Conservation (phyloP, 2,329 filamentous ascomycete species). For the Colletotrichum gigasporum region DNA sequence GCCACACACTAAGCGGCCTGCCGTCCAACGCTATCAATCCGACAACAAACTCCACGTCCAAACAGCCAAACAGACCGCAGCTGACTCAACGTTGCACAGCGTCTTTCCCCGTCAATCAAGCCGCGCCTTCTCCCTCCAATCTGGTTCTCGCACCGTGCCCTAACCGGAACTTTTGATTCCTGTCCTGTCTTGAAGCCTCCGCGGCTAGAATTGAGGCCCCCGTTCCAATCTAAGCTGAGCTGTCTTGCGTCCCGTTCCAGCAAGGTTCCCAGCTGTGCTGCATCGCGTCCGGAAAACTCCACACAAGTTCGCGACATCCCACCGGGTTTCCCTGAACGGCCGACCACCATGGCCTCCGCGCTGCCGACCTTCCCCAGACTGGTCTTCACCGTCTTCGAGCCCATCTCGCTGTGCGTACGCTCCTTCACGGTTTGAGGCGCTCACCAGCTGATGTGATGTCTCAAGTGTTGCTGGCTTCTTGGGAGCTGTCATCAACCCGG, state of each 20-base stretch:
- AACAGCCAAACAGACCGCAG: background rate
- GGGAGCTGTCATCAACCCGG: constrained; percentile 62
- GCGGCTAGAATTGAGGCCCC: too few relatives aligned
- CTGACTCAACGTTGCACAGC: background rate
- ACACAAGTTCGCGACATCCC: background rate
- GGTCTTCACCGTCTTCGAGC: constrained; percentile 75
- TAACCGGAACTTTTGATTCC: background rate
- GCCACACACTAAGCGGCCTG: too few relatives aligned
- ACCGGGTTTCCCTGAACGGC: background rate
- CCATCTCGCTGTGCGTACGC: constrained; percentile 69
- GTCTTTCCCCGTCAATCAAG: background rate
- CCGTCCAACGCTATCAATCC: too few relatives aligned
- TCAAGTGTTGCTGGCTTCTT: constrained; percentile 67
- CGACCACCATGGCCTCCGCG: constrained; percentile 63
- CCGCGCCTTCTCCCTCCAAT: background rate
- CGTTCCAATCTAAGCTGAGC: too few relatives aligned
- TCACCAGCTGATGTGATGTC: constrained; percentile 16
- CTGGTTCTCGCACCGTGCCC: background rate
- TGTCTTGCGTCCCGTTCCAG: too few relatives aligned
- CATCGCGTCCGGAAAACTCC: background rate
- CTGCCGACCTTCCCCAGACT: constrained; percentile 72
- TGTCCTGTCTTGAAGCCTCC: background rate
- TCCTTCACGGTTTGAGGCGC: background rate
- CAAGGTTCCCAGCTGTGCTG: background rate
- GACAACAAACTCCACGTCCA: background rate